Percentiles rank a stretch among this genome's conserved stretches.
phyloP scores from a whole-genome alignment of 495 filamentous ascomycete species.

The Filosporella fistucella region DNA sequence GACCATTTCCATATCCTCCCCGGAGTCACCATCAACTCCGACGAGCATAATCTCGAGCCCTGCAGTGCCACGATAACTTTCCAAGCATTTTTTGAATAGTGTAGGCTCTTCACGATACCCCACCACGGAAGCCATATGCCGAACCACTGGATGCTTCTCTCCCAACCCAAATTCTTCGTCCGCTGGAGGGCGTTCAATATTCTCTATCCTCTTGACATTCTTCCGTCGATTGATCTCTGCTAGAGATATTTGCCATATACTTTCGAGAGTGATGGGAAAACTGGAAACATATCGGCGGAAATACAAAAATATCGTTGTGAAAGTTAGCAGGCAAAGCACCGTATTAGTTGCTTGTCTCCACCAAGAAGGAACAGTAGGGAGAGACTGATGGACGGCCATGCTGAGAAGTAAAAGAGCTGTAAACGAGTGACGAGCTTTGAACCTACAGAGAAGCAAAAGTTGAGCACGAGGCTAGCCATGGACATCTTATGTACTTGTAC shows the following conservation, averaged over 20 bases:
- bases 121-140: conserved; percentile 27
- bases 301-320: conserved; percentile 1
- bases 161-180: conserved; percentile 6
- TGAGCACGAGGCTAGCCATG: no score
- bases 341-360: background rate
- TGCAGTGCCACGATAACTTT: conserved; percentile 26
- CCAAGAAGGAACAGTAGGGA: background rate
- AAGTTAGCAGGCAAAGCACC: background rate
- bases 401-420: no score
- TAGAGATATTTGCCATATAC: conserved; percentile 10
- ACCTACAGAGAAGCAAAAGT: no score
- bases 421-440: no score
- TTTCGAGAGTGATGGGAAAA: conserved; percentile 7
- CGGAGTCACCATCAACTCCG: conserved; percentile 29
- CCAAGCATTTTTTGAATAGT: conserved; percentile 26
- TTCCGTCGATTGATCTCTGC: conserved; percentile 11
- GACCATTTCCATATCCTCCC: conserved; percentile 31
- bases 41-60: conserved; percentile 28
- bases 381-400: no score
- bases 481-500: no score
- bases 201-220: conserved; percentile 5
- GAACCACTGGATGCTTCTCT: background rate
- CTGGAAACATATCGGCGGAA: conserved; percentile 7
- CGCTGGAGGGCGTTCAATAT: background rate
- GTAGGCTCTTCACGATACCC: conserved; percentile 32